Evolutionary conservation across 179 eudicot genomes (phyloP).

Genomic region (Monotropa hypopitys): DNA sequence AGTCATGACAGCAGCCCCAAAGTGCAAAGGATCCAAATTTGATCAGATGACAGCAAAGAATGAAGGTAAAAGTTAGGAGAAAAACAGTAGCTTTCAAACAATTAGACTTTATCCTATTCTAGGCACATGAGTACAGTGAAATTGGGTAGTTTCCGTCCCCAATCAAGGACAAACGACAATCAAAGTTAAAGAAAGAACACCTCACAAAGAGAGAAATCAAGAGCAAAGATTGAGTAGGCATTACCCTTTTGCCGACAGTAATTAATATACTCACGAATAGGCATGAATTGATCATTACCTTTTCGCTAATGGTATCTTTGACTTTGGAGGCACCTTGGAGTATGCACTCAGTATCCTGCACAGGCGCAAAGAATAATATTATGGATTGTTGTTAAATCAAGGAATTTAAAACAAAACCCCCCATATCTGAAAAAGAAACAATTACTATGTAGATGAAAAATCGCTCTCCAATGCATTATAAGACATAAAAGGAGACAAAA

Average conservation of each 20-base stretch:
- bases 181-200: not conserved
- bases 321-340: constrained; percentile 35
- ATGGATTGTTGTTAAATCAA: not conserved
- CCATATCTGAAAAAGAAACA: not conserved
- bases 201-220: not conserved
- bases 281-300: constrained; percentile 16
- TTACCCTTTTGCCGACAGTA: not conserved
- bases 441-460: not conserved
- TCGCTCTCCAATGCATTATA: not conserved
- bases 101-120: not conserved
- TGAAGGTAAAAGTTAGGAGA: not conserved
- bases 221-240: not conserved
- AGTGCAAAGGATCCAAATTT: not conserved
- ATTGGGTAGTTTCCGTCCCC: not conserved
- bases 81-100: not conserved
- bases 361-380: not conserved
- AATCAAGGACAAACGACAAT: not conserved
- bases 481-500: not conserved
- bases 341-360: constrained; percentile 33
- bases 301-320: constrained; percentile 24
- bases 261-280: not conserved
- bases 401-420: not conserved
- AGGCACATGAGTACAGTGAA: not conserved
- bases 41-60: not conserved
- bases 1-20: not conserved